Conservation (phyloP, 306 rosid genomes). For the Quercus glauca region DNA sequence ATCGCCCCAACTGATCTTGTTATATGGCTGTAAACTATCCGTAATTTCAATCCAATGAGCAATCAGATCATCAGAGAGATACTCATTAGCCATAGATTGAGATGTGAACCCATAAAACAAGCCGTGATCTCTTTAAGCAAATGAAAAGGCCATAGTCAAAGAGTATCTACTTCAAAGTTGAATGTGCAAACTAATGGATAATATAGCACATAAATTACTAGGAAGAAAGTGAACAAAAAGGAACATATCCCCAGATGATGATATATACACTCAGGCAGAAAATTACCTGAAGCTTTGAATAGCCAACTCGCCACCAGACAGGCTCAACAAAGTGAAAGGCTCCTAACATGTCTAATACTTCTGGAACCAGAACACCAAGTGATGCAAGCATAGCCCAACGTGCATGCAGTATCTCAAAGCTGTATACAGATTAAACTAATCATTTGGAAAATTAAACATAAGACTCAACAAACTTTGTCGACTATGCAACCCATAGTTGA, state of each 20-base stretch:
- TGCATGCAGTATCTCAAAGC: conserved; percentile 95
- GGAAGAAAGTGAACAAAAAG: background rate
- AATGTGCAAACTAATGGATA: conserved; percentile 16
- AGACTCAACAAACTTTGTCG: background rate
- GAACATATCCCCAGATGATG: background rate
- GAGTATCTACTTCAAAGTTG: conserved; percentile 8
- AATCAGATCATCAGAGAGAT: background rate
- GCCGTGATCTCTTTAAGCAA: background rate
- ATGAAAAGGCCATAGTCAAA: conserved; percentile 1
- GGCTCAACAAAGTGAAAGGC: conserved; percentile 90
- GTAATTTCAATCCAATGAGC: background rate
- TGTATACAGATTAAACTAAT: conserved; percentile 32
- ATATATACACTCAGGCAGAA: background rate
- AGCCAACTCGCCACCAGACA: conserved; percentile 98
- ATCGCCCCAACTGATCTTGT: background rate
- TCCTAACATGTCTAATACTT: conserved; percentile 67
- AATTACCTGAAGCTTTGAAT: conserved; percentile 82
- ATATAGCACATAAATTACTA: background rate
- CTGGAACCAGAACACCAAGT: conserved; percentile 80
- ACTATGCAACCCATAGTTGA: background rate
- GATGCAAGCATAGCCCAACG: conserved; percentile 99
- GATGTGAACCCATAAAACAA: background rate
- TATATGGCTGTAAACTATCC: background rate
- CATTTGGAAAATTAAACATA: conserved; percentile 7
- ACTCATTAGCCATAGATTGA: background rate